Percentiles rank a stretch among this genome's conserved stretches.
Evolutionary conservation across 2,329 filamentous ascomycete species (phyloP).

Genomic region (Trichoderma sp.): DNA sequence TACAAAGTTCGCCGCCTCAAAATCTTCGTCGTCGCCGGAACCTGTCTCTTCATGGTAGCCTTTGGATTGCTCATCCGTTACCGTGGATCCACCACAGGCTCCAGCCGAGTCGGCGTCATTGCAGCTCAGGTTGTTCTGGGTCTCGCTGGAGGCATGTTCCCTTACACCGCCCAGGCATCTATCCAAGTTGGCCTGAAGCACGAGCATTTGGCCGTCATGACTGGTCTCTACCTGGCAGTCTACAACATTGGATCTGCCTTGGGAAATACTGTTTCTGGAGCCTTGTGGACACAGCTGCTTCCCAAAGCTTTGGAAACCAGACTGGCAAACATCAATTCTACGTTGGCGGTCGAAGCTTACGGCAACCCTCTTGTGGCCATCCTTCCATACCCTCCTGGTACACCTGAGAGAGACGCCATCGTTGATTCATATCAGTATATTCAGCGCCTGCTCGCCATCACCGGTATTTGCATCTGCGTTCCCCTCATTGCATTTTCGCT

Average conservation of each 20-base stretch:
- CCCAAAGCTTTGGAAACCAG: conserved; percentile 54
- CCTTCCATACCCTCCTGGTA: conserved; percentile 33
- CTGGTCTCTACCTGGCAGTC: conserved; percentile 59
- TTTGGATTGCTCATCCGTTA: conserved; percentile 63
- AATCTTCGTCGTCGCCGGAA: conserved; percentile 60
- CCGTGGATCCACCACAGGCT: conserved; percentile 48
- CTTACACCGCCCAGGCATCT: conserved; percentile 47
- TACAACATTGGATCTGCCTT: conserved; percentile 62
- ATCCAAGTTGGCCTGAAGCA: conserved; percentile 43
- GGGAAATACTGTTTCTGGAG: conserved; percentile 58
- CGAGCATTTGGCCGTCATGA: conserved; percentile 61
- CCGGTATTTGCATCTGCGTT: conserved; percentile 48
- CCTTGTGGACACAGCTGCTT: conserved; percentile 60
- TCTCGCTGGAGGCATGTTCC: conserved; percentile 62
- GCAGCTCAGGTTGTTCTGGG: conserved; percentile 62
- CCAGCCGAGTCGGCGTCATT: conserved; percentile 55
- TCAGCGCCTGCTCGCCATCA: conserved; percentile 47
- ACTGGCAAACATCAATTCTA: conserved; percentile 36
- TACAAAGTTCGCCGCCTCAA: conserved; percentile 59
- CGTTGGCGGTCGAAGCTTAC: conserved; percentile 35
- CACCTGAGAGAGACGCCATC: conserved; percentile 42
- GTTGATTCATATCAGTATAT: conserved; percentile 46
- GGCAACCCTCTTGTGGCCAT: conserved; percentile 20
- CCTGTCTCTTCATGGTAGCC: conserved; percentile 59
- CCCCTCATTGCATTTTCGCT: conserved; percentile 46